phyloP scores from a whole-genome alignment of 495 filamentous ascomycete species.

The Aspergillus mulundensis region DNA sequence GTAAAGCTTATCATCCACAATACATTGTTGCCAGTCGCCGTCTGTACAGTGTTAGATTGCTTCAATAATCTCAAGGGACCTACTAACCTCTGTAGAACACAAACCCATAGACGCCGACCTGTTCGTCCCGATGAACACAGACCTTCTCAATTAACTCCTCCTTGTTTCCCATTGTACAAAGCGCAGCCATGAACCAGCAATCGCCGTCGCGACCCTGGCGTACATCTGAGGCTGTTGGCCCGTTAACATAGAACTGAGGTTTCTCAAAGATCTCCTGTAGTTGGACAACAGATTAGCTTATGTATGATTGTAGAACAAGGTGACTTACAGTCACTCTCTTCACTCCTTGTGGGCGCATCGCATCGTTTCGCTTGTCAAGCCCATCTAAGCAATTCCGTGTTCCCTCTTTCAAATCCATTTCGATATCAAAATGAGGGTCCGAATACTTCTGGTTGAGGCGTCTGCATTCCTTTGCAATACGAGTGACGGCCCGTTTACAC shows the following conservation, averaged over 20 bases:
- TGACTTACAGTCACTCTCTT: slow-evolving; percentile 56
- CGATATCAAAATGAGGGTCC: slow-evolving; percentile 86
- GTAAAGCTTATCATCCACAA: slow-evolving; percentile 85
- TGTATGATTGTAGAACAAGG: background rate
- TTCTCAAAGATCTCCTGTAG: slow-evolving; percentile 79
- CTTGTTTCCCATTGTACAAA: slow-evolving; percentile 82
- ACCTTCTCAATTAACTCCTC: slow-evolving; percentile 71
- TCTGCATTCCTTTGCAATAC: slow-evolving; percentile 78
- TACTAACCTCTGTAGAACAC: slow-evolving; percentile 75
- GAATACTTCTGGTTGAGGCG: slow-evolving; percentile 86
- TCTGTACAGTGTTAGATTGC: slow-evolving; percentile 42
- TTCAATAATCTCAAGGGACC: background rate
- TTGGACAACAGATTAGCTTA: background rate
- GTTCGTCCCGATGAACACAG: slow-evolving; percentile 76
- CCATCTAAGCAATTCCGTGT: slow-evolving; percentile 60
- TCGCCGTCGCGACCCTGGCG: slow-evolving; percentile 77
- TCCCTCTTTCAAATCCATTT: slow-evolving; percentile 66
- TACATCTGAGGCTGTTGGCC: slow-evolving; percentile 76
- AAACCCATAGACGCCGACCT: slow-evolving; percentile 88
- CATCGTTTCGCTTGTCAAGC: slow-evolving; percentile 42
- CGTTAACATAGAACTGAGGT: slow-evolving; percentile 81
- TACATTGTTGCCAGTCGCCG: slow-evolving; percentile 86
- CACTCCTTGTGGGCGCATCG: slow-evolving; percentile 54
- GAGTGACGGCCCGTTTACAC: slow-evolving; percentile 70
- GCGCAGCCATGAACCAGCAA: slow-evolving; percentile 87